Evolutionary conservation across 768 basidiomycete genomes (phyloP).

Genomic region (Rhodocollybia butyracea): DNA sequence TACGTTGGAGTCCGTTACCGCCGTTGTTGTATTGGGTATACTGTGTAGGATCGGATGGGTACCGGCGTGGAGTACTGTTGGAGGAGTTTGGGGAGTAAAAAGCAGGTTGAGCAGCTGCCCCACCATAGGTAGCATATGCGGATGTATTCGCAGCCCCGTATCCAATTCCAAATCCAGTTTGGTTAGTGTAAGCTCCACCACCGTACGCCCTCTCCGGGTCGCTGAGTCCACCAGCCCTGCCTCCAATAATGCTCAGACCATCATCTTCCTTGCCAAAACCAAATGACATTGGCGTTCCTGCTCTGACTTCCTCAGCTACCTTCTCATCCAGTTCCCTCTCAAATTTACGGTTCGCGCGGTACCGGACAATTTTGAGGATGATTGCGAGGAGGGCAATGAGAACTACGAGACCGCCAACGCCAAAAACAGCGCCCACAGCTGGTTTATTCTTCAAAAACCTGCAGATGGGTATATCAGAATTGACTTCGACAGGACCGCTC

Average conservation of each 20-base stretch:
- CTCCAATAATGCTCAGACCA: neutral
- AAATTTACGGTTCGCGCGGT: neutral
- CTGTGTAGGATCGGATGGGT: neutral
- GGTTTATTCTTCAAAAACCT: conserved; percentile 5
- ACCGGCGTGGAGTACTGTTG: neutral
- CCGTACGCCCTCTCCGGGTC: conserved; percentile 4
- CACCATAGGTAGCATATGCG: neutral
- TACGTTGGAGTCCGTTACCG: neutral
- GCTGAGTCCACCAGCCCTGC: neutral
- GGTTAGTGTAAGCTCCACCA: neutral
- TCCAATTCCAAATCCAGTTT: neutral
- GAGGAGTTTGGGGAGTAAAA: neutral
- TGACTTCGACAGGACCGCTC: too few species aligned
- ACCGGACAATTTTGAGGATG: conserved; percentile 2
- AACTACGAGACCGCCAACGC: neutral
- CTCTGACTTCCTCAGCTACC: neutral
- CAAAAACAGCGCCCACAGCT: neutral
- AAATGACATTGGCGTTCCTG: conserved; percentile 5
- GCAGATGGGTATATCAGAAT: too few species aligned
- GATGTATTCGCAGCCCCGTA: neutral
- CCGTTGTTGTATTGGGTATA: neutral
- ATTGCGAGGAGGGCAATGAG: neutral
- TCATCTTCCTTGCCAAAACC: conserved; percentile 2
- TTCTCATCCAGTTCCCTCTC: conserved; percentile 5
- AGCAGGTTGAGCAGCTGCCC: neutral